Evolutionary conservation across 371 early-diverging fungal species (phyloP), one percentile per base, ranked within the genome.

Genomic region (Mortierella sp.): DNA sequence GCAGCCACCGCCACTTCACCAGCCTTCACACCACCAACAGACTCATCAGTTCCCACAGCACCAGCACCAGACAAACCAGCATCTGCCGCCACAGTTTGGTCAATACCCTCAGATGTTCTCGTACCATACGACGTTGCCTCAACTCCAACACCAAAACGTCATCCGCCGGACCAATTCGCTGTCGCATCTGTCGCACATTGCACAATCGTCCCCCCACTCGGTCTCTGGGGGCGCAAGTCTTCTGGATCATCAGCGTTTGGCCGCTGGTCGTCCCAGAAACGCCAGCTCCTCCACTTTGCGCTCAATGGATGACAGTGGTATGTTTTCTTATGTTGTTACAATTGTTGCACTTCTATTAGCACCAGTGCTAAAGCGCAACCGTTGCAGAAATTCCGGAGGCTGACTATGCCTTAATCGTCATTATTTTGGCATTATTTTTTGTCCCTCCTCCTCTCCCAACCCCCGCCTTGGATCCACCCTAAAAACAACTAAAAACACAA

Each of bases 91-190:
- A 11, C 80, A 73, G 34, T 77, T 77, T 67, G 80, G 77, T 34
- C 84, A 83, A 77, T 80, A 77, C 80, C 72, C 84, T 0, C 77
- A 74, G 50, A 73, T 73, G 44, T 78, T 75, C 28, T 73, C 71
- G 14, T 77, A 82, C 72, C 82, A 72, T 44, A 69, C 69, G 5
- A 51, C 64, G 9, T 64, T 75, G 82, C 44, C 78, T 55, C 74
- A 57, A 28, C 46, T 75, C 24, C 78, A 74, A 24, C 71, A 67
- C 11, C 84, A 76, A 24, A 48, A 43, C 26, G 78, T 67, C 21
- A 85, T 85, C n/a, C 81, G 86, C 34, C 57, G 86, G 51, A 85
- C 86, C 70, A 85, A 69, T 28, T 85, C 86, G 71, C 86, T 85
- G 43, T 85, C 86, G 26, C 86, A 85, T 57, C 71, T 84, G 61